Percentiles rank a stretch among this genome's conserved stretches.
These are phyloP conservation scores for Alternaria conjuncta DNA, from an alignment of 2,329 filamentous ascomycete genomes.

Conservation along the genomic window DNA sequence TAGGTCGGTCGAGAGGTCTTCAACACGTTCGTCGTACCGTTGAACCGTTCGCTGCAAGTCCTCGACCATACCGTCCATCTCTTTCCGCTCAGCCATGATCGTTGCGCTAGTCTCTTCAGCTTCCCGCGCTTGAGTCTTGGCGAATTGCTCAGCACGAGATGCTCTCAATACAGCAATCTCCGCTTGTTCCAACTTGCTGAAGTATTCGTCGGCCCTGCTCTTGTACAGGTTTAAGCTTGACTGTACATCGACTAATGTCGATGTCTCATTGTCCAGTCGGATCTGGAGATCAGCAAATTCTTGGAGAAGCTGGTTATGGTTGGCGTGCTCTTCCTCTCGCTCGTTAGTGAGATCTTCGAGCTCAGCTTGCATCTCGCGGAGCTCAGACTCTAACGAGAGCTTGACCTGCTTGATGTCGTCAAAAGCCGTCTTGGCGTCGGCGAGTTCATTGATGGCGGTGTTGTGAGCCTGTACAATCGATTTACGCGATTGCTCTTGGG, in stretches of 20 bases:
- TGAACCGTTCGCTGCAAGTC: slow-evolving; percentile 90
- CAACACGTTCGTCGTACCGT: slow-evolving; percentile 85
- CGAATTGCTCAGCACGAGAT: slow-evolving; percentile 89
- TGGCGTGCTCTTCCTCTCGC: slow-evolving; percentile 85
- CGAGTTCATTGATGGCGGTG: slow-evolving; percentile 80
- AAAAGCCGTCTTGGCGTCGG: slow-evolving; percentile 84
- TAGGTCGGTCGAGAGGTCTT: slow-evolving; percentile 89
- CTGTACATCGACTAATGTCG: slow-evolving; percentile 81
- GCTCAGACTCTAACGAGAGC: slow-evolving; percentile 79
- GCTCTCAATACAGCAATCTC: slow-evolving; percentile 96
- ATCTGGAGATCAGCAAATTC: slow-evolving; percentile 96
- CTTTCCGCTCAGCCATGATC: slow-evolving; percentile 89
- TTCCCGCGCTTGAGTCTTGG: slow-evolving; percentile 85
- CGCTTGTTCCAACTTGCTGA: slow-evolving; percentile 94
- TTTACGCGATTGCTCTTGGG: slow-evolving; percentile 86
- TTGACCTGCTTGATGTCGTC: slow-evolving; percentile 86
- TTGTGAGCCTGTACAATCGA: slow-evolving; percentile 85
- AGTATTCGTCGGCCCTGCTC: slow-evolving; percentile 91
- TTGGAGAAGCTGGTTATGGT: slow-evolving; percentile 84
- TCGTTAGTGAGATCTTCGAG: slow-evolving; percentile 79
- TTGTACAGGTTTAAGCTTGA: slow-evolving; percentile 90
- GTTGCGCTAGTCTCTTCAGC: slow-evolving; percentile 89
- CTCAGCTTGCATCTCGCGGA: slow-evolving; percentile 83
- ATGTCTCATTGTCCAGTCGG: slow-evolving; percentile 85
- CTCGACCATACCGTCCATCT: slow-evolving; percentile 85